Base-by-base conservation (phyloP, 208 protist genomes). In the Acanthamoeba healyi region DNA sequence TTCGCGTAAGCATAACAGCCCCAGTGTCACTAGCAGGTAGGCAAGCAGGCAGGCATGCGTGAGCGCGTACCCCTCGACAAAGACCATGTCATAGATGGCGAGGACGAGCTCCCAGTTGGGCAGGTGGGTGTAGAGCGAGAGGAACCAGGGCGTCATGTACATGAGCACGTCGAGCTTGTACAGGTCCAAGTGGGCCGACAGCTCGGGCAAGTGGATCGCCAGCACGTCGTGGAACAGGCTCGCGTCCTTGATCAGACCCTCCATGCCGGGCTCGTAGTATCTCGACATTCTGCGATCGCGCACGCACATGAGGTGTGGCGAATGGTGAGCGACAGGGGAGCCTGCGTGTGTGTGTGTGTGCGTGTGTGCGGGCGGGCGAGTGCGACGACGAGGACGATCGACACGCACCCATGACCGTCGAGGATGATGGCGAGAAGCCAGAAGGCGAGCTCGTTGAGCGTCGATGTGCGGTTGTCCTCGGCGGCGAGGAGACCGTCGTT, bases 61-160 rank as follows among this genome's bases (percentile, higher is more conserved):
- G 24, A 7, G 56, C 19, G 56, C 56, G 34, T 51, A 82, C 72
- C 72, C 72, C n/a, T 82, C 72, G 1, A 82, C 72, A 34, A 82
- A 82, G 42, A 82, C 36, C 72, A 82, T 82, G 72, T 82, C 72
- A 40, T 82, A 82, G 36, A 82, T 82, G 40, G 42, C 12, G 42
- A 82, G 72, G 40, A 82, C 72, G 42, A 82, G 72, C 72, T 82
- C 72, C 72, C 72, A 82, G 72, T 82, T 82, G 40, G 72, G 72
- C 36, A 82, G 36, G 7, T 82, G 72, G 10, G 72, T 82, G 72
- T 82, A 82, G 26, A 82, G 22, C 6, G 72, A 82, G 12, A 82
- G 72, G 72, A 82, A 82, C 72, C 72, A 82, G 26, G 72, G 72
- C 34, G 72, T 82, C 42, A 82, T 46, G 42, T 82, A 82, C 72